Evolutionary conservation across 139 green algal genomes (phyloP).

Genomic region (Chlamydomonas schloesseri): DNA sequence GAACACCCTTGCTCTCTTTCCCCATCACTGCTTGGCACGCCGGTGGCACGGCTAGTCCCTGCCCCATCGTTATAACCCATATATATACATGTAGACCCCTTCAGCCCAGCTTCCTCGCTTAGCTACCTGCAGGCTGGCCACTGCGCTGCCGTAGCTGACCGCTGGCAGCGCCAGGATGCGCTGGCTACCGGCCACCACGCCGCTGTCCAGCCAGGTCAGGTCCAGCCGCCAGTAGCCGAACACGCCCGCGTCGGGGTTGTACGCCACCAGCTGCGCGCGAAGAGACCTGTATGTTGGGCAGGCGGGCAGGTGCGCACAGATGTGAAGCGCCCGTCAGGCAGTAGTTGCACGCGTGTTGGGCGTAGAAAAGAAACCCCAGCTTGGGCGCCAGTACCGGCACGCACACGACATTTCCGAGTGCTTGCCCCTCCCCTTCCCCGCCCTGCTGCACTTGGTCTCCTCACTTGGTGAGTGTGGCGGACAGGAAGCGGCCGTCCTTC

Average conservation of each 20-base stretch:
- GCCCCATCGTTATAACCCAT: too few species aligned
- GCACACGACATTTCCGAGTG: background rate
- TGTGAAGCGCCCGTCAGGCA: too few species aligned
- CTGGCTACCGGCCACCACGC: background rate
- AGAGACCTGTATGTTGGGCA: background rate
- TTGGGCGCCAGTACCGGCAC: too few species aligned
- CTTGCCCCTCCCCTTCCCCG: background rate
- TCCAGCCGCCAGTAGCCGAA: slow-evolving; percentile 30
- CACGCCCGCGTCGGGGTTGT: slow-evolving; percentile 24
- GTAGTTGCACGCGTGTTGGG: too few species aligned
- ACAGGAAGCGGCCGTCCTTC: slow-evolving; percentile 33
- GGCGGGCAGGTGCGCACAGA: too few species aligned
- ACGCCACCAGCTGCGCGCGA: slow-evolving; percentile 20
- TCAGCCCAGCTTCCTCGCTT: too few species aligned
- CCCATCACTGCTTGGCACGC: too few species aligned
- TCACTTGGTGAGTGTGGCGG: background rate
- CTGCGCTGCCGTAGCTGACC: slow-evolving; percentile 15
- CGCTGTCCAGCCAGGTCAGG: slow-evolving; percentile 10
- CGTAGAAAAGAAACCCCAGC: too few species aligned
- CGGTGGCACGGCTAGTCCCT: too few species aligned
- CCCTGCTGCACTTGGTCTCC: background rate
- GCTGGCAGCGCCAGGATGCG: slow-evolving; percentile 18
- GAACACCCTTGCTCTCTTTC: too few species aligned
- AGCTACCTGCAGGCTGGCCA: background rate
- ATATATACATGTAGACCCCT: too few species aligned